phyloP scores from a whole-genome alignment of 805 yeast species.

The Myxozyma vanderwaltii region DNA sequence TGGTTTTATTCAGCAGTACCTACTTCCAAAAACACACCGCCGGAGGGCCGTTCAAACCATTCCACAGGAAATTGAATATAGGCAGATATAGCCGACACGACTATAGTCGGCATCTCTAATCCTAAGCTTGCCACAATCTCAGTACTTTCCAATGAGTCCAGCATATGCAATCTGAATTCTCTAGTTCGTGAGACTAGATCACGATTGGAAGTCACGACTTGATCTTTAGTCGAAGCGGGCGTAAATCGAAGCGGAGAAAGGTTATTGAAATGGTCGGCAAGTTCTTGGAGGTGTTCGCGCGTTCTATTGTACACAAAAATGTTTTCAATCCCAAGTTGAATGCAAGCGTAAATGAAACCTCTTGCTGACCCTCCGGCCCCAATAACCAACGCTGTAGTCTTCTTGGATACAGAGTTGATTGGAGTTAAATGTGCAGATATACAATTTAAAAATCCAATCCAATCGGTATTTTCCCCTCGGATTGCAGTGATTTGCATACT shows the following conservation, averaged over 20 bases:
- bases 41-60: slow-evolving; percentile 16
- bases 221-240: not conserved
- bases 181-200: not conserved
- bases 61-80: slow-evolving; percentile 10
- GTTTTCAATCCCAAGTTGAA: slow-evolving; percentile 70
- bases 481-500: slow-evolving; percentile 4
- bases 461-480: slow-evolving; percentile 88
- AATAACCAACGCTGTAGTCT: slow-evolving; percentile 68
- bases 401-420: slow-evolving; percentile 35
- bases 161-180: slow-evolving; percentile 58
- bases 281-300: slow-evolving; percentile 57
- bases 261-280: slow-evolving; percentile 62
- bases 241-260: slow-evolving; percentile 7
- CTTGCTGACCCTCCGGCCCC: slow-evolving; percentile 98
- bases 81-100: slow-evolving; percentile 14
- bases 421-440: slow-evolving; percentile 50
- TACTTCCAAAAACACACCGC: slow-evolving; percentile 21
- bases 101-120: slow-evolving; percentile 21
- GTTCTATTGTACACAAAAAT: slow-evolving; percentile 85
- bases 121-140: not conserved
- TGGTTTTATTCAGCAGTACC: not conserved
- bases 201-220: not conserved
- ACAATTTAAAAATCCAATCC: slow-evolving; percentile 81
- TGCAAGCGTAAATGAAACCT: slow-evolving; percentile 90
- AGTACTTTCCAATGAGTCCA: slow-evolving; percentile 36